phyloP scores from a whole-genome alignment of 1,284 basidiomycete genomes.

The Pseudozyma thailandica region DNA sequence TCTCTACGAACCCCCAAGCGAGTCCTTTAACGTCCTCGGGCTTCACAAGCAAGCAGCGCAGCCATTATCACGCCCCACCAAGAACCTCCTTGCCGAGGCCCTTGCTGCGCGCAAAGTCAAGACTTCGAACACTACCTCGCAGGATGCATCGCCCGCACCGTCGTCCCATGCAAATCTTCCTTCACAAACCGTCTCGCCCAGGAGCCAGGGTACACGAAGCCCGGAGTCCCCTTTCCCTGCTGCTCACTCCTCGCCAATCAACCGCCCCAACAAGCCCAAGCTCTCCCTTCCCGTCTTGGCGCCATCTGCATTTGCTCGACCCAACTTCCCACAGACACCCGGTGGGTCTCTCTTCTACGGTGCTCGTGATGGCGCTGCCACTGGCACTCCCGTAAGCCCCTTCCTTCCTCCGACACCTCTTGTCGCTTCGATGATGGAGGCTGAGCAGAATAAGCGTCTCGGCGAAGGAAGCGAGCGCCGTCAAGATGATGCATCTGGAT shows the following conservation, averaged over 20 bases:
- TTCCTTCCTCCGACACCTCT: conserved; percentile 62
- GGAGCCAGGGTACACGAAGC: conserved; percentile 5
- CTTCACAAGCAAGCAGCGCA: conserved; percentile 26
- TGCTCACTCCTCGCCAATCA: conserved; percentile 28
- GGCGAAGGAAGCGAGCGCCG: conserved; percentile 1
- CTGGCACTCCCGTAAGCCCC: conserved; percentile 56
- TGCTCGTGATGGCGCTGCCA: conserved; percentile 61
- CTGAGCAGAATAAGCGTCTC: conserved; percentile 34
- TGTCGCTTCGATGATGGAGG: conserved; percentile 46
- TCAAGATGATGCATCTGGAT: conserved; percentile 12
- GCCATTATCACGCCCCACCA: conserved; percentile 16
- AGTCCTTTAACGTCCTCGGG: conserved; percentile 31
- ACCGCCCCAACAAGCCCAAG: conserved; percentile 37
- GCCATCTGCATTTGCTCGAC: conserved; percentile 38
- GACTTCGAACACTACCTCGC: conserved; percentile 3
- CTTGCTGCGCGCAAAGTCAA: conserved; percentile 34
- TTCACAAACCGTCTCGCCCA: conserved; percentile 27
- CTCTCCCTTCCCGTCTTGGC: conserved; percentile 31
- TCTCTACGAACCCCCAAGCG: conserved; percentile 30
- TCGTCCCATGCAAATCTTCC: conserved; percentile 3
- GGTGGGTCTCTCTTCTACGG: conserved; percentile 54
- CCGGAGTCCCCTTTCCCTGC: conserved; percentile 7
- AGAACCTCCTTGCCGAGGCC: conserved; percentile 38
- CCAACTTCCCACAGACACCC: conserved; percentile 57
- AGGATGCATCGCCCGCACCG: conserved; percentile 1